Evolutionary conservation across 768 basidiomycete genomes (phyloP), one percentile per base, ranked within the genome.

Genomic region (Auricularia sp.): DNA sequence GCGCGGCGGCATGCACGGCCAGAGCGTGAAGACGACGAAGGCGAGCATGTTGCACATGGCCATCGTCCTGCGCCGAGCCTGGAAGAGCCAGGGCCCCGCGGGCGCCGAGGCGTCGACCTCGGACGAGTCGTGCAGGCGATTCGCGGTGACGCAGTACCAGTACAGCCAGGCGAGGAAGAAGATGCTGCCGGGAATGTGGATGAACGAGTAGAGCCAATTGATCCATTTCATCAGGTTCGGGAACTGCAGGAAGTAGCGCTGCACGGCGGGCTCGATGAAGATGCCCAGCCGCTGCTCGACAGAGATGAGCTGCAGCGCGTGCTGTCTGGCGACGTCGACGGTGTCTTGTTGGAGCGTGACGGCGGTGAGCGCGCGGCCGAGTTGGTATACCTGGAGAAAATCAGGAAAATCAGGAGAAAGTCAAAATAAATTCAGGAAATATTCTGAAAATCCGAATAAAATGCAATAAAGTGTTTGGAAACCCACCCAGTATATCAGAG

Each of bases 121-220:
- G 8, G 54, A 29, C 11, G 29, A 29, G 29, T 54, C 8, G 29
- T n/a, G 10, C 7, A 54, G 18, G 54, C 21, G 56, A 29, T 59
- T 59, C 24, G 8, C 6, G 56, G 56, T 33, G 56, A 59, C 24
- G 56, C 56, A 59, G 56, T 33, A 59, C 56, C 56, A 59, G 56
- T 29, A 59, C 24, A 59, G 56, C 24, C 34, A 59, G 56, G 34
- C 34, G 56, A 59, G 56, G 56, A 59, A 59, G 56, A 59, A 59
- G 24, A 59, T 59, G 24, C 16, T 59, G 56, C 56, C 56, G 34
- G 56, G 56, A 18, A 59, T 59, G 56, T 59, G 56, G 56, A 59
- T 59, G 56, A 59, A 59, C 29, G 56, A 59, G 56, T 59, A 59
- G 56, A 59, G 56, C 56, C 56, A 59, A 33, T 59, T 59, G 56